A percentile compares a stretch with the other conserved stretches of the same genome.
Conservation (phyloP, 1,284 basidiomycete species). For the Apiotrichum laibachii region DNA sequence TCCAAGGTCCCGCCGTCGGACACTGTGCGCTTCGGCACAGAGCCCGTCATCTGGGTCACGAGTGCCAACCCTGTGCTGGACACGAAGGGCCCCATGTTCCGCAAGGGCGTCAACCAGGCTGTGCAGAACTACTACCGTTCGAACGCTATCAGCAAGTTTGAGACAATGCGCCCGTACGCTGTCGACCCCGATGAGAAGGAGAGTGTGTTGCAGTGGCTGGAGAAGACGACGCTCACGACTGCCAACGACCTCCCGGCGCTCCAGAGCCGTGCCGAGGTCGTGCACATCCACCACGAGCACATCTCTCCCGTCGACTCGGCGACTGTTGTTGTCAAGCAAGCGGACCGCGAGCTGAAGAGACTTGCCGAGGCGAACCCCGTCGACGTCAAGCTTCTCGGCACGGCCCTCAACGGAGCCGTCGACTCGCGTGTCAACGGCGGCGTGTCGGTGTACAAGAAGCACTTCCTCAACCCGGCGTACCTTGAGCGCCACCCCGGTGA, state of each 20-base stretch:
- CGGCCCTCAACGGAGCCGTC: constrained; percentile 81
- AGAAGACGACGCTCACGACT: constrained; percentile 81
- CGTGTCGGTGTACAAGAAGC: constrained; percentile 62
- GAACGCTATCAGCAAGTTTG: constrained; percentile 78
- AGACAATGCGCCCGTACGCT: constrained; percentile 67
- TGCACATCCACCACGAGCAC: constrained; percentile 70
- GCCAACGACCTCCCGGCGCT: constrained; percentile 88
- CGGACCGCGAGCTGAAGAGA: constrained; percentile 28
- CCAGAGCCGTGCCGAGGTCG: constrained; percentile 81
- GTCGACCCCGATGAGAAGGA: constrained; percentile 59
- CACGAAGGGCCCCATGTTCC: constrained; percentile 72
- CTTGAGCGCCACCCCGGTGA: constrained; percentile 67
- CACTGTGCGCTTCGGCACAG: constrained; percentile 73
- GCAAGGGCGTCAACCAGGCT: constrained; percentile 74
- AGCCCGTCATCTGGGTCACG: constrained; percentile 84
- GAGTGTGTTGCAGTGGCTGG: constrained; percentile 68
- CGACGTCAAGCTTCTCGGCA: constrained; percentile 76
- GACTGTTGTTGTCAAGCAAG: constrained; percentile 67
- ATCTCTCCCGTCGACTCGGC: constrained; percentile 86
- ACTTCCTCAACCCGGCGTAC: constrained; percentile 73
- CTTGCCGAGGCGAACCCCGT: constrained; percentile 24
- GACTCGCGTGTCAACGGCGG: constrained; percentile 77
- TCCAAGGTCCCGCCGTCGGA: constrained; percentile 72
- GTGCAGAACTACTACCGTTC: constrained; percentile 65
- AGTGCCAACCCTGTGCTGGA: constrained; percentile 83